A percentile compares a stretch with the other conserved stretches of the same genome.
Conservation (phyloP, 169 alveolate species). For the Plasmodium ovale region DNA sequence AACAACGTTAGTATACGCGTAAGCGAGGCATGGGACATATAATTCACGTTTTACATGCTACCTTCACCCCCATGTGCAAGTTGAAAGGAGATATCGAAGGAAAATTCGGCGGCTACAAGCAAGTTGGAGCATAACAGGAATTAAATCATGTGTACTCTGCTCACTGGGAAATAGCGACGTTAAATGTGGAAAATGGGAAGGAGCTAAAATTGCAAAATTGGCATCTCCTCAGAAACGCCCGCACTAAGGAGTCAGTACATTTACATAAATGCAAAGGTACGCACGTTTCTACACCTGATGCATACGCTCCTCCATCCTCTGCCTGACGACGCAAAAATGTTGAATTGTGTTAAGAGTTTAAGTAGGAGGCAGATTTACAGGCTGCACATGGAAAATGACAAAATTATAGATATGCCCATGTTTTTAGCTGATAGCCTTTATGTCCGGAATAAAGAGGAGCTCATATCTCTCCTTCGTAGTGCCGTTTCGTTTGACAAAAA, state of each 20-base stretch:
- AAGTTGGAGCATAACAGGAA: too few relatives aligned
- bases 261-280: background rate
- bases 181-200: too few relatives aligned
- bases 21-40: too few relatives aligned
- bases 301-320: background rate
- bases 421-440: slow-evolving; percentile 49
- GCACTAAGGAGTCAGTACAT: background rate
- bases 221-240: too few relatives aligned
- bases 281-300: background rate
- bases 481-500: slow-evolving; percentile 57
- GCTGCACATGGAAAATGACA: slow-evolving; percentile 69
- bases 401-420: slow-evolving; percentile 71
- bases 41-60: too few relatives aligned
- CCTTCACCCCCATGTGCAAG: too few relatives aligned
- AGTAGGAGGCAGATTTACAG: slow-evolving; percentile 56
- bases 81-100: too few relatives aligned
- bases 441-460: slow-evolving; percentile 60
- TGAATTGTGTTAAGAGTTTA: slow-evolving; percentile 23
- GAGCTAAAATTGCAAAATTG: too few relatives aligned
- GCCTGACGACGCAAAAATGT: slow-evolving; percentile 15
- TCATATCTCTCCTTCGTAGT: slow-evolving; percentile 19
- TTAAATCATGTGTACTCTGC: too few relatives aligned
- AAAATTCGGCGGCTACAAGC: too few relatives aligned
- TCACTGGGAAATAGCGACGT: too few relatives aligned
- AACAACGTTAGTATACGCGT: too few relatives aligned